A percentile compares a stretch with the other conserved stretches of the same genome.
Evolutionary conservation across 257 asterid genomes (phyloP).

Genomic region (Solanum commersonii): DNA sequence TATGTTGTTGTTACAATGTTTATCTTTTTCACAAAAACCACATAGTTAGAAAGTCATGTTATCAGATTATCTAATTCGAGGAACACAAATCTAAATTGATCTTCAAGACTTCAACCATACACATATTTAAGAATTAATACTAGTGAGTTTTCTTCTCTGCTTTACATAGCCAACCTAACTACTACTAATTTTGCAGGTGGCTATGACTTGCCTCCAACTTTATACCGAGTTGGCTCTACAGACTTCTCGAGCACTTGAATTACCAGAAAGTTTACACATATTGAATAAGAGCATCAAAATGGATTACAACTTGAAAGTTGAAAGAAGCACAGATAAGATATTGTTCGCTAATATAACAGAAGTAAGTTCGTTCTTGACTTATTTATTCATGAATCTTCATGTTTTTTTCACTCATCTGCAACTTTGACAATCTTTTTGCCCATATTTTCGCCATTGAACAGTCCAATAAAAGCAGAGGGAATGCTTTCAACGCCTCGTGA

Average conservation of each 20-base stretch:
- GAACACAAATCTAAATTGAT: no score
- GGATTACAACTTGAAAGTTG: background rate
- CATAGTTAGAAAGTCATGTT: no score
- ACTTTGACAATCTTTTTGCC: constrained; percentile 52
- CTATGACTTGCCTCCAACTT: background rate
- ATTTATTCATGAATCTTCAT: background rate
- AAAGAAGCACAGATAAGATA: background rate
- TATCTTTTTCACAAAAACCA: no score
- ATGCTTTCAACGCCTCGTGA: constrained; percentile 47
- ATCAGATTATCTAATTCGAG: no score
- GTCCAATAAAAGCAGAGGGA: constrained; percentile 41
- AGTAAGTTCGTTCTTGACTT: background rate
- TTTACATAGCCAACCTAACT: no score
- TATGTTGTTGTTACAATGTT: no score
- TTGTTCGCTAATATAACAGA: background rate
- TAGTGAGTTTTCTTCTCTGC: no score
- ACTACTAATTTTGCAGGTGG: no score
- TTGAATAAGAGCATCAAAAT: background rate
- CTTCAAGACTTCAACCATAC: no score
- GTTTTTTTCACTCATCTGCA: constrained; percentile 12
- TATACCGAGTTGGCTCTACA: background rate
- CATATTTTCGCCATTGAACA: constrained; percentile 41
- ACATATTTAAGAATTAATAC: no score
- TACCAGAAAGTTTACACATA: background rate
- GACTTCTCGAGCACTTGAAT: background rate